Percentiles rank a stretch among this genome's conserved stretches.
Evolutionary conservation across 805 yeast species (phyloP).

Genomic region (Sugiyamaella lignohabitans): DNA sequence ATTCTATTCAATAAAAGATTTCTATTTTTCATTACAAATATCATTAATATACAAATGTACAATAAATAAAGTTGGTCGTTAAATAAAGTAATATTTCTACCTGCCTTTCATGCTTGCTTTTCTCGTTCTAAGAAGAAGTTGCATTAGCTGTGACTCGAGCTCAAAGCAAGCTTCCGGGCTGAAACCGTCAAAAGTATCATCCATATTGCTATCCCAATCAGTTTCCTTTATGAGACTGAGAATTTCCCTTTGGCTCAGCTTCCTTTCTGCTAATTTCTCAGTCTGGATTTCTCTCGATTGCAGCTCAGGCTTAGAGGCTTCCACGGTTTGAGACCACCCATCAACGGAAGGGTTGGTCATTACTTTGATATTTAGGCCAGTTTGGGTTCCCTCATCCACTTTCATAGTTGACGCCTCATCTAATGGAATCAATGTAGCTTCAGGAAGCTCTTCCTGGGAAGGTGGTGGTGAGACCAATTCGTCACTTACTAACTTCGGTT

Average conservation of each 20-base stretch:
- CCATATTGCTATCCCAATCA: neutral
- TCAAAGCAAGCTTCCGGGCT: slow-evolving; percentile 8
- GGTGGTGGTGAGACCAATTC: neutral
- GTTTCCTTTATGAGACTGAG: neutral
- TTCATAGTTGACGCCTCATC: no score
- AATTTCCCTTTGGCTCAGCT: no score
- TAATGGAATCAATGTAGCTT: neutral
- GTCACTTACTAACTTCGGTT: neutral
- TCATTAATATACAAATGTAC: no score
- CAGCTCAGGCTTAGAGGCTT: neutral
- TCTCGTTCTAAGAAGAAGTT: slow-evolving; percentile 3
- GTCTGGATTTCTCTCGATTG: neutral
- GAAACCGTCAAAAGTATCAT: slow-evolving; percentile 6
- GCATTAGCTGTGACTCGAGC: slow-evolving; percentile 11
- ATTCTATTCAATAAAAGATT: no score
- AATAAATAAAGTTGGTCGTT: no score
- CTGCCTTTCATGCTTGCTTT: slow-evolving; percentile 1
- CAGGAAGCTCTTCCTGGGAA: neutral
- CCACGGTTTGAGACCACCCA: neutral
- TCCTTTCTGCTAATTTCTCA: no score
- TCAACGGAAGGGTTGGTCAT: neutral
- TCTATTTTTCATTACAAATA: no score
- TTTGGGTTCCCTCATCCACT: no score
- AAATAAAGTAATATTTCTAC: neutral
- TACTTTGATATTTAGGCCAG: neutral